A percentile compares a stretch with the other conserved stretches of the same genome.
These are phyloP conservation scores for Prosopis cineraria DNA, from an alignment of 306 rosid genomes.

Conservation along the genomic window DNA sequence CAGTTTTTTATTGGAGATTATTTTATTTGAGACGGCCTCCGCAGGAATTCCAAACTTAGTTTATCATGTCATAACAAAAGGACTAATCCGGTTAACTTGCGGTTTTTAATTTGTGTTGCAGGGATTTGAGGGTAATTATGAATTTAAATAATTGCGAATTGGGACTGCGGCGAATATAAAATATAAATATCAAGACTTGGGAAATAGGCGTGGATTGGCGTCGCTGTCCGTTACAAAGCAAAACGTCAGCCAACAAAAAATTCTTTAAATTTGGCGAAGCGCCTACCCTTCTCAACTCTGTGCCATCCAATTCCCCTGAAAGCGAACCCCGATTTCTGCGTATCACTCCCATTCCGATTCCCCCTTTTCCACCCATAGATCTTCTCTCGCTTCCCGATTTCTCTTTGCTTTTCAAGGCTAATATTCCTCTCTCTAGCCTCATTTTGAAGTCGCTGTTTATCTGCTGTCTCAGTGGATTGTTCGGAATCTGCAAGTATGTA, in stretches of 20 bases:
- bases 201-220: background rate
- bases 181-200: too few relatives aligned
- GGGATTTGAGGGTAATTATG: too few relatives aligned
- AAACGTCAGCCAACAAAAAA: conserved; percentile 30
- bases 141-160: too few relatives aligned
- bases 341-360: conserved; percentile 59
- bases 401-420: too few relatives aligned
- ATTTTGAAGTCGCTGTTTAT: conserved; percentile 31
- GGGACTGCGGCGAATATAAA: too few relatives aligned
- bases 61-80: too few relatives aligned
- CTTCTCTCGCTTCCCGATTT: conserved; percentile 29
- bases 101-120: too few relatives aligned
- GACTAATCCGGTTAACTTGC: too few relatives aligned
- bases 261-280: conserved; percentile 28
- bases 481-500: conserved; percentile 22
- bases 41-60: too few relatives aligned
- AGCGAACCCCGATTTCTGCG: conserved; percentile 27
- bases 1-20: too few relatives aligned
- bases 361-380: background rate
- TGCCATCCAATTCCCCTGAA: conserved; percentile 47
- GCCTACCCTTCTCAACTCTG: conserved; percentile 26
- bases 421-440: background rate
- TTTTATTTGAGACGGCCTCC: too few relatives aligned
- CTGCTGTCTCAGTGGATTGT: conserved; percentile 13
- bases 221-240: background rate